Percentiles rank a stretch among this genome's conserved stretches.
Evolutionary conservation across 805 yeast genomes (phyloP).

Genomic region (Nakazawaea molendinolei): DNA sequence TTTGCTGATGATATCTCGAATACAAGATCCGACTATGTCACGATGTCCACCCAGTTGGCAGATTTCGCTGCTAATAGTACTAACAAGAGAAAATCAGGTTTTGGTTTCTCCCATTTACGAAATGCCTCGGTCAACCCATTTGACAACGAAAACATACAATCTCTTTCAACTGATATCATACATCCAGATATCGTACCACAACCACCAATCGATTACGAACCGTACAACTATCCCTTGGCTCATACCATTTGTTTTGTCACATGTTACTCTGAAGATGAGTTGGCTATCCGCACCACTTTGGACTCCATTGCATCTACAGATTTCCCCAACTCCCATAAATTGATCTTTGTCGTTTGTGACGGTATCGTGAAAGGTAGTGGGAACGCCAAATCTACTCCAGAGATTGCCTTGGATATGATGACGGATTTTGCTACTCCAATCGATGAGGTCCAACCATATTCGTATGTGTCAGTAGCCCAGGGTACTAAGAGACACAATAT

Average conservation of each 20-base stretch:
- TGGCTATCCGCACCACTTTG: constrained; percentile 77
- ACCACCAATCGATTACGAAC: constrained; percentile 85
- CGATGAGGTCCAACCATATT: constrained; percentile 72
- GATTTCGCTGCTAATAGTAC: constrained; percentile 15
- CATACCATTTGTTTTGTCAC: constrained; percentile 77
- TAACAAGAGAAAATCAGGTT: background rate
- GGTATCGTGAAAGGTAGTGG: constrained; percentile 95
- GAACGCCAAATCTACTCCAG: constrained; percentile 83
- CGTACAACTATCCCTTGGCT: constrained; percentile 73
- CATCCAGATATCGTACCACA: constrained; percentile 83
- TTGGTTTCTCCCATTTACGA: constrained; percentile 11
- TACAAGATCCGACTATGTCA: constrained; percentile 40
- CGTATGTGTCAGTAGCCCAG: constrained; percentile 93
- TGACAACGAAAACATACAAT: constrained; percentile 28
- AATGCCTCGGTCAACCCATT: constrained; percentile 26
- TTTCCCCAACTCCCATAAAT: constrained; percentile 90
- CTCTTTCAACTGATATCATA: constrained; percentile 51
- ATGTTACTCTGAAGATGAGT: constrained; percentile 90
- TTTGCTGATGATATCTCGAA: constrained; percentile 29
- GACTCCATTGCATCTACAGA: constrained; percentile 95
- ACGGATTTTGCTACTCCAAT: constrained; percentile 62
- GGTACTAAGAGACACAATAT: constrained; percentile 94
- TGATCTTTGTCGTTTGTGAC: constrained; percentile 82
- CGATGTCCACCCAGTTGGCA: constrained; percentile 64
- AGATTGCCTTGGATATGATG: constrained; percentile 83